A percentile compares a stretch with the other conserved stretches of the same genome.
Conservation (phyloP, 768 basidiomycete genomes). For the Mycena venus region DNA sequence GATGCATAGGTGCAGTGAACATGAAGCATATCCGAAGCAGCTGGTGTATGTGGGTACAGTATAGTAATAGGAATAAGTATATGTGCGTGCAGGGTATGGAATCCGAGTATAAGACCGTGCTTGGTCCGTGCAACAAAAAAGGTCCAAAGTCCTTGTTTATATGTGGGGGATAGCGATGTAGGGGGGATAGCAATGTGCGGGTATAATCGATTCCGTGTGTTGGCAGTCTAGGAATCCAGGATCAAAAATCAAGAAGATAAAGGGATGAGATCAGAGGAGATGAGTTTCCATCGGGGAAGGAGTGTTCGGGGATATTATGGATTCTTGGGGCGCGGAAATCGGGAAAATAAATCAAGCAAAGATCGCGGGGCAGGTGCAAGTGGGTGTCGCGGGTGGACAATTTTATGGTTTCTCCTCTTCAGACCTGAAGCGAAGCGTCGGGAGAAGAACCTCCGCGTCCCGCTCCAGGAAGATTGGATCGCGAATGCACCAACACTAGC, state of each 20-base stretch:
- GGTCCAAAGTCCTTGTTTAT: background rate
- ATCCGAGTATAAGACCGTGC: constrained; percentile 5
- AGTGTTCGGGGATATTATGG: background rate
- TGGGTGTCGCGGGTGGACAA: background rate
- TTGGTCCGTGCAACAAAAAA: background rate
- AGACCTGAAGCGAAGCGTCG: constrained; percentile 33
- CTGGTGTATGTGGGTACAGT: background rate
- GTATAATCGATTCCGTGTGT: background rate
- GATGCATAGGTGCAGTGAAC: background rate
- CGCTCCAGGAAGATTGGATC: constrained; percentile 30
- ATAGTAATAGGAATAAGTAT: constrained; percentile 15
- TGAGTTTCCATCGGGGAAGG: constrained; percentile 13
- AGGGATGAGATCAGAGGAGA: constrained; percentile 6
- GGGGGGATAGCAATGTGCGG: constrained; percentile 20
- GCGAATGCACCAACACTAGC: constrained; percentile 46
- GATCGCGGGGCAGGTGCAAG: constrained; percentile 7
- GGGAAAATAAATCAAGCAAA: constrained; percentile 26
- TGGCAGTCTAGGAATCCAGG: background rate
- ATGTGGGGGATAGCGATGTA: constrained; percentile 24
- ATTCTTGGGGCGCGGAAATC: constrained; percentile 11
- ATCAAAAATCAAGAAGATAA: background rate
- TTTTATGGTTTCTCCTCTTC: constrained; percentile 4
- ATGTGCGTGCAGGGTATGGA: constrained; percentile 21
- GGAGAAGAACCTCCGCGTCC: constrained; percentile 21
- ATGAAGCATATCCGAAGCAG: background rate